phyloP scores from a whole-genome alignment of 2,329 filamentous ascomycete genomes.

The Penicillium brevicompactum region DNA sequence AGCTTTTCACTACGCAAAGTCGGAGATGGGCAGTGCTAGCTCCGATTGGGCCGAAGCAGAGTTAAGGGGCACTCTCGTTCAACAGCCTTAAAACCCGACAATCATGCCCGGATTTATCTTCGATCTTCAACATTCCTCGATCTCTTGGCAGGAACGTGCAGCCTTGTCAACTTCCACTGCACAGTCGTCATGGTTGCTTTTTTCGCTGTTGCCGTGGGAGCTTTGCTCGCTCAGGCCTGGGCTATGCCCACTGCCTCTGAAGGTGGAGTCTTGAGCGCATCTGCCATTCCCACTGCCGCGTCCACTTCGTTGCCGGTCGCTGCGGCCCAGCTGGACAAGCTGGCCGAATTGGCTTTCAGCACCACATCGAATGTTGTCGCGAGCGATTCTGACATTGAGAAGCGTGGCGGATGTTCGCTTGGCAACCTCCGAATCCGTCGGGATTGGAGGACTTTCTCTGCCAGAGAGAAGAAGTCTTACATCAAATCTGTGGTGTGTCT shows the following conservation, averaged over 20 bases:
- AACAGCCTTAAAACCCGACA: not conserved
- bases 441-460: constrained; percentile 36
- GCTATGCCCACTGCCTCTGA: constrained; percentile 14
- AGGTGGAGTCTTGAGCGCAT: not conserved
- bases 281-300: constrained; percentile 1
- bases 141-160: not conserved
- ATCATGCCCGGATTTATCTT: not conserved
- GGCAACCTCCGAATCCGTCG: constrained; percentile 26
- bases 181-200: constrained; percentile 16
- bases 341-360: constrained; percentile 19
- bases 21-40: not conserved
- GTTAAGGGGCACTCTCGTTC: not conserved
- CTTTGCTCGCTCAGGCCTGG: constrained; percentile 14
- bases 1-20: not conserved
- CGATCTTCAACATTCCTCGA: not conserved
- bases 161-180: not conserved
- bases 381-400: not conserved
- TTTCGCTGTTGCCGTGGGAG: constrained; percentile 13
- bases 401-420: constrained; percentile 14
- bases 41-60: not conserved
- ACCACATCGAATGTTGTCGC: constrained; percentile 8
- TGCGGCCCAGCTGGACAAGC: constrained; percentile 15
- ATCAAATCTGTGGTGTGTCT: constrained; percentile 52
- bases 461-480: constrained; percentile 42
- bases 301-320: constrained; percentile 11